Conservation (phyloP, 2,329 filamentous ascomycete species). For the Harringtonia aguacate region DNA sequence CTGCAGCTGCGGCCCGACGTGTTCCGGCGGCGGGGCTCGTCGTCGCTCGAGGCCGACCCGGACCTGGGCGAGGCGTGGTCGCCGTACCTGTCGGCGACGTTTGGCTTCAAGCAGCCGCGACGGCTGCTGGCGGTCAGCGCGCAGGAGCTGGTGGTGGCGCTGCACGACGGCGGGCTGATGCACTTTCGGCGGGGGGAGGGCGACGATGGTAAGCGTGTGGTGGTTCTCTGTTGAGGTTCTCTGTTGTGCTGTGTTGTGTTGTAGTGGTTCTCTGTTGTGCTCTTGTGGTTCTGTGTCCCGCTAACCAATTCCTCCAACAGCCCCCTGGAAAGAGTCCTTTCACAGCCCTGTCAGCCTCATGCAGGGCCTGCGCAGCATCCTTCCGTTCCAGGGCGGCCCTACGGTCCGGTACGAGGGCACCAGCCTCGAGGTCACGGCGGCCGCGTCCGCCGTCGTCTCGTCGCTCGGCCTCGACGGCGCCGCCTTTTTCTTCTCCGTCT, state of each 20-base stretch:
- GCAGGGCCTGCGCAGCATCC: constrained; percentile 52
- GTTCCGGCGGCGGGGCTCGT: constrained; percentile 65
- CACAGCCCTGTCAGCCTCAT: constrained; percentile 66
- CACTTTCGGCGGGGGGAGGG: constrained; percentile 50
- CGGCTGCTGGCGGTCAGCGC: constrained; percentile 65
- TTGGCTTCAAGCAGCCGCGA: constrained; percentile 71
- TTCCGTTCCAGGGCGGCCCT: constrained; percentile 55
- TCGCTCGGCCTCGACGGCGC: constrained; percentile 37
- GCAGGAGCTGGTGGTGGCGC: constrained; percentile 66
- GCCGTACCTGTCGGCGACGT: constrained; percentile 58
- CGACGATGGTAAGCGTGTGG: neutral
- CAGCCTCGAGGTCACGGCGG: constrained; percentile 57
- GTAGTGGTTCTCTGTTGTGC: too few species aligned
- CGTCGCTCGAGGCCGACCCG: constrained; percentile 57
- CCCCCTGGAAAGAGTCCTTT: constrained; percentile 58
- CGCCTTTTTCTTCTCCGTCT: constrained; percentile 64
- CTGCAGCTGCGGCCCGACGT: constrained; percentile 74
- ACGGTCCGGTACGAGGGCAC: constrained; percentile 53
- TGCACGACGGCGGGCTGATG: constrained; percentile 69
- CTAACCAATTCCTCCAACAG: neutral
- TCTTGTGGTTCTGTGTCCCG: too few species aligned
- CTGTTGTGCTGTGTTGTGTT: too few species aligned
- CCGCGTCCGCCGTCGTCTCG: constrained; percentile 50
- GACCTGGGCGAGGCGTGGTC: constrained; percentile 70
- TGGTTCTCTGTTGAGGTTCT: too few species aligned